Evolutionary conservation across 257 asterid species (phyloP).

Genomic region (Solanum ahanhuiri): DNA sequence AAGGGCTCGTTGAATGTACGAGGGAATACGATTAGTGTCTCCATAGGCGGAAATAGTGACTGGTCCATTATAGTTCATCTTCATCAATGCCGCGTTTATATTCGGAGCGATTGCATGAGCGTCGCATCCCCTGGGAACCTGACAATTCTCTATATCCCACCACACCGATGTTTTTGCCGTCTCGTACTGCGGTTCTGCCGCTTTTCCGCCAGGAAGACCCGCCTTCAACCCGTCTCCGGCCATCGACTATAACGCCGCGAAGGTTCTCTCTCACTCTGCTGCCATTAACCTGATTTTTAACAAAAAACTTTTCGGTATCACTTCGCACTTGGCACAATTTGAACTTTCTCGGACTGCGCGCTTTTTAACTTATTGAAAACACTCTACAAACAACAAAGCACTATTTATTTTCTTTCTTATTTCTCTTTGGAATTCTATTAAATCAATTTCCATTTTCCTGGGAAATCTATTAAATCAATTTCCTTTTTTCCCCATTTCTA

Average conservation of each 20-base stretch:
- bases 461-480: background rate
- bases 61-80: conserved; percentile 71
- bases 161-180: conserved; percentile 69
- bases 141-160: conserved; percentile 98
- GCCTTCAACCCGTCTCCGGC: background rate
- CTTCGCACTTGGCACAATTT: background rate
- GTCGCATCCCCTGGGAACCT: conserved; percentile 59
- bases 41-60: conserved; percentile 78
- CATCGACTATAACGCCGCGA: background rate
- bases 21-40: conserved; percentile 50
- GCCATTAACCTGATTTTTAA: background rate
- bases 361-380: background rate
- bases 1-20: conserved; percentile 51
- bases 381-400: background rate
- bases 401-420: background rate
- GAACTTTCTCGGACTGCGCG: background rate
- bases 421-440: background rate
- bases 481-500: no score
- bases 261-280: background rate
- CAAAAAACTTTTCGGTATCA: background rate
- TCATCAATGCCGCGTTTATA: conserved; percentile 67
- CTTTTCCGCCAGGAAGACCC: background rate
- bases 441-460: background rate
- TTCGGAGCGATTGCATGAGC: conserved; percentile 76
- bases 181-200: conserved; percentile 64